A percentile compares a stretch with the other conserved stretches of the same genome.
Conservation (phyloP, 495 filamentous ascomycete genomes). For the Neurospora cerealis region DNA sequence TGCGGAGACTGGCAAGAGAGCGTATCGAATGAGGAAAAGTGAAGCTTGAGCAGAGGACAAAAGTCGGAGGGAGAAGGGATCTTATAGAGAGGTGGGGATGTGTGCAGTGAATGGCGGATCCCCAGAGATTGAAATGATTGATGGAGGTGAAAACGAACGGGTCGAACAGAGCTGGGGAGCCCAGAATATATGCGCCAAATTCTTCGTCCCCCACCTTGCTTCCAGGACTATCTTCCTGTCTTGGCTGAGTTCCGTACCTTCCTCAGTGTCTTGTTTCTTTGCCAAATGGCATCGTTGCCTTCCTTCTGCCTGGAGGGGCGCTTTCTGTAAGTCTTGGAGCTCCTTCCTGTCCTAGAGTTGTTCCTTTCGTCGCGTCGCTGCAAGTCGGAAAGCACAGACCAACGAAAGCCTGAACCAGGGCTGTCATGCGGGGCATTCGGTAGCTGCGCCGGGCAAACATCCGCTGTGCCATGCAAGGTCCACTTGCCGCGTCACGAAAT, state of each 20-base stretch:
- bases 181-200: neutral
- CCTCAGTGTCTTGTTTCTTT: neutral
- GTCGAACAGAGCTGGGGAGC: neutral
- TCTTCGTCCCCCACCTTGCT: neutral
- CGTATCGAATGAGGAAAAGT: neutral
- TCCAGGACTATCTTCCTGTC: neutral
- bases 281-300: neutral
- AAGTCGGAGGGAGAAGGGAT: neutral
- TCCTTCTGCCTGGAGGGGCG: neutral
- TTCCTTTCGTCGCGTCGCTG: neutral
- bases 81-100: neutral
- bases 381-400: neutral
- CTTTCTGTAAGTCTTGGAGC: neutral
- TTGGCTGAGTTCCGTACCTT: neutral
- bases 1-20: neutral
- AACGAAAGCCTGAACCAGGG: neutral
- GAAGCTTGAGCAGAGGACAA: neutral
- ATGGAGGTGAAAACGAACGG: neutral
- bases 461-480: neutral
- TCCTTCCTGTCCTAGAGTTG: neutral
- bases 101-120: neutral
- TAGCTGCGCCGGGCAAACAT: neutral
- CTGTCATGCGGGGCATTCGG: neutral
- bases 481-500: neutral
- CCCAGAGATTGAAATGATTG: neutral